Evolutionary conservation across 2,329 filamentous ascomycete genomes (phyloP).

Genomic region (Teratosphaeria destructans): DNA sequence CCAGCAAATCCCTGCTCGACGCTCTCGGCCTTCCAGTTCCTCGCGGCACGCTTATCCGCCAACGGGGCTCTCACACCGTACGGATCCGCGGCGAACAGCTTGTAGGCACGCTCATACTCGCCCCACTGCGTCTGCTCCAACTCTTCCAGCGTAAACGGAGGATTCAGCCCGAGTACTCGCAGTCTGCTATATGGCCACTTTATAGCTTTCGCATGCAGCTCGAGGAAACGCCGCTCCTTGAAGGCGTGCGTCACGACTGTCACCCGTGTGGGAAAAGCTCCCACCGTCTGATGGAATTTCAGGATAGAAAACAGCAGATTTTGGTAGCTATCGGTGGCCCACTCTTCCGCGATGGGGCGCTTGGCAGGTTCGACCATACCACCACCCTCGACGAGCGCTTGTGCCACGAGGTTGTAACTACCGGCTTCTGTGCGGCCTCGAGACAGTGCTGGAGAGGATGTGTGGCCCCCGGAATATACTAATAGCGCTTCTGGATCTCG

Average conservation of each 20-base stretch:
- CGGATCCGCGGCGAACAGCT: slow-evolving; percentile 29
- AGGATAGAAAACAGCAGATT: slow-evolving; percentile 72
- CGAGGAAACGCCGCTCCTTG: slow-evolving; percentile 34
- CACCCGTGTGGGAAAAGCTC: slow-evolving; percentile 31
- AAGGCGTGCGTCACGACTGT: slow-evolving; percentile 39
- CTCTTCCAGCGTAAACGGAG: slow-evolving; percentile 30
- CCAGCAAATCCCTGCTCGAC: slow-evolving; percentile 9
- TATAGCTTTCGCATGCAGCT: slow-evolving; percentile 31
- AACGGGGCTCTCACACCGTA: slow-evolving; percentile 28
- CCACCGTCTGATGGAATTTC: slow-evolving; percentile 32
- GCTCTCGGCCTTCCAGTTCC: slow-evolving; percentile 28
- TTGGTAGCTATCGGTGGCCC: slow-evolving; percentile 74
- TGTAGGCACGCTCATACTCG: slow-evolving; percentile 29
- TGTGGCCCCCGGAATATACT: slow-evolving; percentile 60
- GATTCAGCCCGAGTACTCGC: slow-evolving; percentile 36
- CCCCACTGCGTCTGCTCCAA: slow-evolving; percentile 26
- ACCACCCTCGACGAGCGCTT: slow-evolving; percentile 3
- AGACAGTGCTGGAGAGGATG: slow-evolving; percentile 13
- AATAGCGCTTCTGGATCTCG: slow-evolving; percentile 41
- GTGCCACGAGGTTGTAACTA: slow-evolving; percentile 13
- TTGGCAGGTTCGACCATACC: slow-evolving; percentile 6
- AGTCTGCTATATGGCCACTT: slow-evolving; percentile 32
- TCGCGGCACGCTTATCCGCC: slow-evolving; percentile 28
- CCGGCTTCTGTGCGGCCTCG: slow-evolving; percentile 16
- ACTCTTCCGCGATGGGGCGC: slow-evolving; percentile 42